Evolutionary conservation across 331 rosid species (phyloP), one percentile per base, ranked within the genome.

Genomic region (Spiraea crenata): DNA sequence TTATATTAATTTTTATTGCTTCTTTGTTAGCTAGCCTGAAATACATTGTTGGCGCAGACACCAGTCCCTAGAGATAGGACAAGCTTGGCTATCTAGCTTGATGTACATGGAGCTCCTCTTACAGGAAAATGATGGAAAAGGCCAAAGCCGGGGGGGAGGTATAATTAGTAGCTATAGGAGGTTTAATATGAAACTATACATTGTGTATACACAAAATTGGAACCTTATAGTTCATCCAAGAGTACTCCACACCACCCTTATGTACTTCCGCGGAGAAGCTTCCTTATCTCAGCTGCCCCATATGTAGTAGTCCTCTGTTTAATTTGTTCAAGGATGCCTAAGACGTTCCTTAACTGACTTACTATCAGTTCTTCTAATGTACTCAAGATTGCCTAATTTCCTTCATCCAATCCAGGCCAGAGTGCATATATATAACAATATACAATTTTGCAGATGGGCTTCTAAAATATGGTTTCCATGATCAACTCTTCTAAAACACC

Each of bases 401-500:
- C 45, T 44, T 58, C 7, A 6, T 54, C 71, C 57, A 38, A 52
- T 39, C 41, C 54, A 42, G 51, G 20, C 69, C 47, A 61, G 55
- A 55, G 52, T 10, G 40, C 60, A 67, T 38, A 40, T 16, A 48
- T 50, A 10, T n/a, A 47, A 8, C 65, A 60, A 34, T 38, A 39
- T 47, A 66, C 42, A 47, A 48, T 9, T 35, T 62, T 74, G 79
- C 73, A 74, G 41, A 67, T 25, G 60, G 68, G 76, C 81, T 73
- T 85, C 66, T 82, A 85, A 78, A 61, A 58, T 20, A 82, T 74
- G 37, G 85, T 74, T 78, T 90, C 97, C 82, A 77, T 56, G 9
- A 87, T 59, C 59, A 90, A 63, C 17, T 83, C 83, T 74, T 82
- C 85, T 50, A 93, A 80, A 80, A 81, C 79, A 40, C 70, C 69